Evolutionary conservation across 2,329 filamentous ascomycete species (phyloP), one percentile per base, ranked within the genome.

Genomic region (Aspergillus ochraceus): DNA sequence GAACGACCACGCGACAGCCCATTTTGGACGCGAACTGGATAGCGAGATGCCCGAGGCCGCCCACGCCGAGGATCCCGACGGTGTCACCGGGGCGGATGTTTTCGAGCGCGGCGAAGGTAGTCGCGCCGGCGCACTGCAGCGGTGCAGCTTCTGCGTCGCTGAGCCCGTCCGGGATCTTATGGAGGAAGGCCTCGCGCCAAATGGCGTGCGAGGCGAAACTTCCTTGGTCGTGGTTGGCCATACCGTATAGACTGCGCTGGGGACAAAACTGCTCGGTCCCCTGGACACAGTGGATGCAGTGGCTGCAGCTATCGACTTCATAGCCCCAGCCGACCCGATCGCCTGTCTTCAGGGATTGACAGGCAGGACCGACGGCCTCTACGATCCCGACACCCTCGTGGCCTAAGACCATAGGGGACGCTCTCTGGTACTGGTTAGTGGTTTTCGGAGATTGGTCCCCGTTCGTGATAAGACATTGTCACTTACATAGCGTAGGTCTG

Each of bases 21-120:
- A 92, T 79, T 1, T 89, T 89, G 62, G 84, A 84, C 0, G 89
- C 86, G 70, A 84, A 90, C 65, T 90, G 81, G 24, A 92, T 74
- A 0, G 84, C 90, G 62, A 91, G 86, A 68, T 92, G 89, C 0
- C 89, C 89, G 0, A 92, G 78, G 0, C 89, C 89, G 20, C 90
- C 90, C 8, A 92, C 78, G 2, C 90, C 89, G 17, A 90, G 80
- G 51, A 92, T 84, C 0, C 84, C 90, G 1, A 93, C 88, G 8
- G 77, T 81, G 72, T 89, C 89, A 1, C 88, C 89, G 0, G 88
- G 85, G 1, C 86, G 86, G 5, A 90, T 86, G 59, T 66, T 68
- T 52, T 74, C 84, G 10, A 93, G 76, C 0, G 90, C 88, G 1
- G 83, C 83, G 72, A 70, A 78, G 22, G 77, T 73, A 1, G 76